These are phyloP conservation scores for Sclerotinia trifoliorum DNA, from an alignment of 2,329 filamentous ascomycete species.

Conservation along the genomic window DNA sequence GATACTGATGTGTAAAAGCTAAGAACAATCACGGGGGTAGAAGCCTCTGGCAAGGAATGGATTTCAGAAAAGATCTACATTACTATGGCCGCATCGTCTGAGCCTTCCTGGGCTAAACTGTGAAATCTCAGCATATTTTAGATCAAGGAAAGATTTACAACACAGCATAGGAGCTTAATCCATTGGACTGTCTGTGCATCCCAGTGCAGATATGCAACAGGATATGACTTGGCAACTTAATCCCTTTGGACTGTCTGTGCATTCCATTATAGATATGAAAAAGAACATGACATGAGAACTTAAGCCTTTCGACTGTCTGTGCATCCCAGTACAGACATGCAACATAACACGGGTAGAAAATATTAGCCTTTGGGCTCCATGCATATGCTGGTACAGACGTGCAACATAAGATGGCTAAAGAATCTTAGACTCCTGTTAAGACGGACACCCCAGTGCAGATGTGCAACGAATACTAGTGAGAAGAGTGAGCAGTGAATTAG, in stretches of 20 bases:
- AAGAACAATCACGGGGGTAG: not conserved
- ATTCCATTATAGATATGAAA: not conserved
- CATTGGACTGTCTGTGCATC: not conserved
- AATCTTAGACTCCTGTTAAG: not conserved
- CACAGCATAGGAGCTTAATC: not conserved
- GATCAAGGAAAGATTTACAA: not conserved
- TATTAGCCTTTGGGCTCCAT: not conserved
- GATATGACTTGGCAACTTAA: not conserved
- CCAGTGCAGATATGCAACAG: not conserved
- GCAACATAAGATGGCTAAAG: not conserved
- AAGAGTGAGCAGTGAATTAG: not conserved
- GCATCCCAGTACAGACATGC: constrained; percentile 9
- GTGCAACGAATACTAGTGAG: not conserved
- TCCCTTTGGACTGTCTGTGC: not conserved
- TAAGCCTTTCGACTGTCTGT: not conserved
- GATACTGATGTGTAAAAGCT: not conserved
- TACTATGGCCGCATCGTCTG: no score
- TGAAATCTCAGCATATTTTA: not conserved
- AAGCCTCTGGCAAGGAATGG: not conserved
- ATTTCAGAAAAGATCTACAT: not conserved
- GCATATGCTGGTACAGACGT: not conserved
- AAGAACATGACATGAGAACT: not conserved
- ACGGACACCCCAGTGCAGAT: not conserved
- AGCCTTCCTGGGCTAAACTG: not conserved
- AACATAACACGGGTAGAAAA: not conserved